Evolutionary conservation across 73 alveolate species (phyloP).

Genomic region (Paramecium sexaurelia): DNA sequence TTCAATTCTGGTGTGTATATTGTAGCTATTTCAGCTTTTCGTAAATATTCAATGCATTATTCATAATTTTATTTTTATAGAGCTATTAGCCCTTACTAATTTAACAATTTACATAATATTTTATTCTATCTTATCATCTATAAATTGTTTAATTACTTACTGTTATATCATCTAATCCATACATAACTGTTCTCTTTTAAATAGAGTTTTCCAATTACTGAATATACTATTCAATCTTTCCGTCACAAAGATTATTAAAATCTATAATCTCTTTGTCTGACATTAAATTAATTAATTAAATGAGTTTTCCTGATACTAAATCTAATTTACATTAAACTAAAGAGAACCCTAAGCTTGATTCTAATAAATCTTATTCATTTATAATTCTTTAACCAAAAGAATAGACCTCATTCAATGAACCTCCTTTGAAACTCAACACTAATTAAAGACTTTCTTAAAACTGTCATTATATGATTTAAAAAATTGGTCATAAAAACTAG

Average conservation of each 20-base stretch:
- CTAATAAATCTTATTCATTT: conserved; percentile 6
- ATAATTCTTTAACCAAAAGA: not conserved
- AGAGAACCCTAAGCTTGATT: not conserved
- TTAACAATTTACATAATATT: not conserved
- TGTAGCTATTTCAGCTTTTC: not conserved
- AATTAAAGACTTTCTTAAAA: not conserved
- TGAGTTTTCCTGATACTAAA: conserved; percentile 28
- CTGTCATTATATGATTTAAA: not conserved
- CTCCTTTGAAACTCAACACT: not conserved
- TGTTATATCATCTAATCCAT: conserved; percentile 30
- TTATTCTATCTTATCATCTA: not conserved
- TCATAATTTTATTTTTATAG: not conserved
- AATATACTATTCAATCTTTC: not conserved
- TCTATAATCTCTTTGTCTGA: conserved; percentile 15
- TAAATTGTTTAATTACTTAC: not conserved
- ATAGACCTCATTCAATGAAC: conserved; percentile 10
- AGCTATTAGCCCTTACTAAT: not conserved
- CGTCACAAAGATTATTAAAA: not conserved
- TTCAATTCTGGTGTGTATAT: conserved; percentile 19
- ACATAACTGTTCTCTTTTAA: not conserved
- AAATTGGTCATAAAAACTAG: not conserved
- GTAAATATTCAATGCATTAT: not conserved
- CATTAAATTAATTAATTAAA: conserved; percentile 1
- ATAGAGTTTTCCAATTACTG: not conserved
- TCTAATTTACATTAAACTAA: not conserved